Base-by-base conservation (phyloP, 2,329 filamentous ascomycete species). In the Ceratocystis smalleyi region DNA sequence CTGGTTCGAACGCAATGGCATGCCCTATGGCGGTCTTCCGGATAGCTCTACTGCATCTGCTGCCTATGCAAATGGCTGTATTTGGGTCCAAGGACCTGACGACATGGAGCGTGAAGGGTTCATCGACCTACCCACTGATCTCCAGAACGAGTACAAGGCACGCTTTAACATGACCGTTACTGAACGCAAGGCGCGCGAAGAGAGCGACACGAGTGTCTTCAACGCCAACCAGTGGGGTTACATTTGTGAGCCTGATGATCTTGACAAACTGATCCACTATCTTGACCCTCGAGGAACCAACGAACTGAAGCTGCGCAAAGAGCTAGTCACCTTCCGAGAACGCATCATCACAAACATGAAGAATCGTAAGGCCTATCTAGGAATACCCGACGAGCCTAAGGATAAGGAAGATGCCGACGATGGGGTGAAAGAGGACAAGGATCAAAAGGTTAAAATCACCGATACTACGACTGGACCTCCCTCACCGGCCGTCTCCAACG, bases 1-100 rank as follows among this genome's bases (percentile, higher is more conserved):
- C 78, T 99, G 94, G 92, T 96, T 97, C 73, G 94, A 99, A 75
- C 87, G 92, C 68, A 99, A 97, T 71, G 94, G 91, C 27, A 97
- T 97, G 91, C 94, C 94, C 0, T 96, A 92, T 71, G 90, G 82
- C 40, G 94, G 94, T 3, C 79, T 96, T 64, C 91, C 91, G 0
- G 83, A 82, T 68, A 95, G 90, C 73, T 96, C 91, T 17, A 97
- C 92, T 1, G 88, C 90, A 0, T 80, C 85, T 57, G 91, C 92
- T 24, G 86, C 83, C 7, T 99, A 97, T 72, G 91, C 92, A 49
- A 99, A 97, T 72, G 94, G 90, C 7, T 89, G 92, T 66, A 81
- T 99, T 65, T 99, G 94, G 94, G 85, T 99, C 15, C 94, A 99
- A 74, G 94, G 94, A 0, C 94, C 94, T 0, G 90, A 96, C 72